A percentile compares a stretch with the other conserved stretches of the same genome.
Conservation (phyloP, 2,329 filamentous ascomycete genomes). For the Aspergillus sp. region DNA sequence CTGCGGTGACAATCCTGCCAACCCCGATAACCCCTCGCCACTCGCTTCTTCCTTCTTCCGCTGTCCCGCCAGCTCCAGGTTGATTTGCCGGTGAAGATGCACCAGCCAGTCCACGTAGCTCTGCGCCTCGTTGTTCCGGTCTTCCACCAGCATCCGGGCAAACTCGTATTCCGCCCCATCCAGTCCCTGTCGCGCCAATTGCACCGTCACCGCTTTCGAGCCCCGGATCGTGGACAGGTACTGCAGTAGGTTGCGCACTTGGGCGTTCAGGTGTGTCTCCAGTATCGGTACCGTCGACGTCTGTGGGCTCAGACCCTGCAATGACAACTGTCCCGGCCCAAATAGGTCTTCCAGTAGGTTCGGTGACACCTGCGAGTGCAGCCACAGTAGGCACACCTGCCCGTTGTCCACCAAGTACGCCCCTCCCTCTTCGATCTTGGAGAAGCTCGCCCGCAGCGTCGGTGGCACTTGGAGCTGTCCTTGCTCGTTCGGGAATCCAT, state of each 20-base stretch:
- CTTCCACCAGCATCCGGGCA: constrained; percentile 82
- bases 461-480: constrained; percentile 83
- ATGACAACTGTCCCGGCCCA: constrained; percentile 64
- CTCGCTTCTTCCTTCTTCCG: constrained; percentile 43
- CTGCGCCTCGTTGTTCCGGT: constrained; percentile 95
- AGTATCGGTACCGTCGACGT: constrained; percentile 74
- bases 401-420: constrained; percentile 95
- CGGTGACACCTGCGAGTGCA: constrained; percentile 86
- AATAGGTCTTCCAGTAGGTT: constrained; percentile 90
- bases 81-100: constrained; percentile 86
- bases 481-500: constrained; percentile 90
- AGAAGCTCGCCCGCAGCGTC: constrained; percentile 75
- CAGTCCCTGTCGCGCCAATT: constrained; percentile 53
- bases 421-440: constrained; percentile 83
- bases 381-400: constrained; percentile 85
- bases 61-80: constrained; percentile 66
- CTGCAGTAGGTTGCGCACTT: constrained; percentile 88
- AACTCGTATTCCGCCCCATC: constrained; percentile 52
- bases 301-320: constrained; percentile 78
- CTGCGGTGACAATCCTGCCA: constrained; percentile 42
- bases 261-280: constrained; percentile 87
- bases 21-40: constrained; percentile 38
- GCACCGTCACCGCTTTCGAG: constrained; percentile 81
- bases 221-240: constrained; percentile 77
- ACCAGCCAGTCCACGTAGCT: constrained; percentile 99